Base-by-base conservation (phyloP, 208 protist genomes). In the Trypanosoma congolense region DNA sequence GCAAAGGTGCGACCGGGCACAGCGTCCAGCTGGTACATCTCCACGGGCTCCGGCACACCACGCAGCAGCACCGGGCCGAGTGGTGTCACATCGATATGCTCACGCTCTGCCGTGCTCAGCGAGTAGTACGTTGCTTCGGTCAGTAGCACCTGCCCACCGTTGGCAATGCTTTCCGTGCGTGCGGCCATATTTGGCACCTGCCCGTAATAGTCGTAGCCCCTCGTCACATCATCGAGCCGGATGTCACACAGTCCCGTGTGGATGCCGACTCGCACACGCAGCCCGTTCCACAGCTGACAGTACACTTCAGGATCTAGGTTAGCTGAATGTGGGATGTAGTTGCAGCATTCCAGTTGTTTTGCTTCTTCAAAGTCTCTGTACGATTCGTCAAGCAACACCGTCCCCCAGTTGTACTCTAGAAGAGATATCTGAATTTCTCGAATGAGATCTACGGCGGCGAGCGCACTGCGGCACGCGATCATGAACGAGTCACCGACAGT, bases 401-500 rank as follows among this genome's bases (percentile, higher is more conserved):
- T 76, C 3, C 50, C 57, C 79, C 79, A 87, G 69, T 78, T 61
- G 56, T 66, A 24, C 40, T 50, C 47, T n/a, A 79, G 46, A 53
- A 90, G 68, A 47, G 36, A 59, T 22, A 30, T 50, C 59, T 90
- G 79, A 3, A 87, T 45, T 2, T 76, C 82, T 1, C 62, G 35
- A 12, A 69, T 70, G 14, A 80, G 74, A 16, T 49, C n/a, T 21
- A 79, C 65, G 16, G 65, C 75, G n/a, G 35, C 51, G 40, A 29
- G 35, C 16, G 77, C 78, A 90, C 33, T 12, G 6, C 12, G 6
- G 33, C 33, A 38, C 6, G 33, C 33, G 12, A 38, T 38, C 33
- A 38, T 90, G 73, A 90, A 87, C 40, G 82, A 73, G 71, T 90
- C 82, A 28, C 82, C 82, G 30, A 87, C 74, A 50, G 77, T 90